phyloP scores from a whole-genome alignment of 495 filamentous ascomycete genomes.

The Glarea lozoyensis region DNA sequence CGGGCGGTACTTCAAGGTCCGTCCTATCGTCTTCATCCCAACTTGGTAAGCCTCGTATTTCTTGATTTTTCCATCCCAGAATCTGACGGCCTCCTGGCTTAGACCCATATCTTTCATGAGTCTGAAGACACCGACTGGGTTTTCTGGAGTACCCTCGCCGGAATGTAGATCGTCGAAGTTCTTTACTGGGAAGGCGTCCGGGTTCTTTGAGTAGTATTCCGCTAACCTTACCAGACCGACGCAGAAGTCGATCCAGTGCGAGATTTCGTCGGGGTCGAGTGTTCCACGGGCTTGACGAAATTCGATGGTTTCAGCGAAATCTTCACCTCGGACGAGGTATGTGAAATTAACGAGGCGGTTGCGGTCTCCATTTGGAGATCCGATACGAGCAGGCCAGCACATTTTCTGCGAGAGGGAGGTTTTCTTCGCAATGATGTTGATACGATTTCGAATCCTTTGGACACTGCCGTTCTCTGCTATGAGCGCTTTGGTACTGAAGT shows the following conservation, averaged over 20 bases:
- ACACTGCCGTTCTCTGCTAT: background rate
- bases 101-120: conserved; percentile 13
- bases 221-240: conserved; percentile 6
- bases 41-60: background rate
- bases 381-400: background rate
- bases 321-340: background rate
- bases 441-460: background rate
- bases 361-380: conserved; percentile 1
- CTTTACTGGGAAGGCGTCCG: conserved; percentile 1
- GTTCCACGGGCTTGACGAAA: conserved; percentile 14
- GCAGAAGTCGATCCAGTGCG: conserved; percentile 11
- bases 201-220: conserved; percentile 2
- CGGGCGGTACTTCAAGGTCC: conserved; percentile 8
- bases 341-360: conserved; percentile 10
- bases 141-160: background rate
- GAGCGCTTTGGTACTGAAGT: background rate
- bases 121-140: conserved; percentile 4
- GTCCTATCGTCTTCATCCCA: conserved; percentile 5
- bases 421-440: background rate
- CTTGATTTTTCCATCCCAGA: conserved; percentile 3
- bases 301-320: conserved; percentile 7
- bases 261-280: background rate
- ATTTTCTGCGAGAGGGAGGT: background rate
- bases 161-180: background rate
- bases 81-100: conserved; percentile 1